Percentiles rank a stretch among this genome's conserved stretches.
Conservation (phyloP, 495 filamentous ascomycete genomes). For the Pyronema omphalodes region DNA sequence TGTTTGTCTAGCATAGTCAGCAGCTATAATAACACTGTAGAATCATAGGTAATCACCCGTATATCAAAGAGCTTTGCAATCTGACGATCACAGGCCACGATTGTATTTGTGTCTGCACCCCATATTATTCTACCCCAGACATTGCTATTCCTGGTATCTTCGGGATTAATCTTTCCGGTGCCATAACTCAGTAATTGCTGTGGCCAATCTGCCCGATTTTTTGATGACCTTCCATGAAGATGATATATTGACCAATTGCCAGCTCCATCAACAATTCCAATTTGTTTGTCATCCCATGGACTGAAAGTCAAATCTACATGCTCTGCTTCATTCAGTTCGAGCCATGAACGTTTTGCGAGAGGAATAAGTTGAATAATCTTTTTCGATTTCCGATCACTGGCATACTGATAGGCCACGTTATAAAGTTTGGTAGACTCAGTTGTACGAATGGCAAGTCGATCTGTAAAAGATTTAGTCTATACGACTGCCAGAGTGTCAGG, state of each 20-base stretch:
- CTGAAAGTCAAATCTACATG: constrained; percentile 67
- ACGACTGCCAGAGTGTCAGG: too few relatives aligned
- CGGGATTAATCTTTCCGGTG: constrained; percentile 4
- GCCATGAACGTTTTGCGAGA: too few relatives aligned
- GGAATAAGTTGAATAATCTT: too few relatives aligned
- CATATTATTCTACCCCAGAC: constrained; percentile 18
- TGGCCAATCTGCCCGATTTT: not conserved
- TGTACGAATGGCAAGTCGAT: constrained; percentile 12
- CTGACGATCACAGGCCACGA: constrained; percentile 15
- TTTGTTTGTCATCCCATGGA: constrained; percentile 43
- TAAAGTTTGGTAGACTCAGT: constrained; percentile 7
- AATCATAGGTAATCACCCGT: constrained; percentile 5
- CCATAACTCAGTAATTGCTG: not conserved
- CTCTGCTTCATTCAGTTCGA: constrained; percentile 1
- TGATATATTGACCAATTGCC: constrained; percentile 69
- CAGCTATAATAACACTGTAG: not conserved
- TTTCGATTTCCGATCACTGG: too few relatives aligned
- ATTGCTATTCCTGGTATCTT: not conserved
- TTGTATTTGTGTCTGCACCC: constrained; percentile 14
- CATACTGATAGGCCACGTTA: not conserved
- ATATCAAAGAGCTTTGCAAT: constrained; percentile 17
- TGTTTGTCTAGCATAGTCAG: not conserved
- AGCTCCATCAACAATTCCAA: constrained; percentile 52
- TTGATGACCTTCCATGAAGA: constrained; percentile 30
- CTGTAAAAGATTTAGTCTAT: constrained; percentile 2